Base-by-base conservation (phyloP, 371 early-diverging fungal genomes). In the Mortierella sp. region DNA sequence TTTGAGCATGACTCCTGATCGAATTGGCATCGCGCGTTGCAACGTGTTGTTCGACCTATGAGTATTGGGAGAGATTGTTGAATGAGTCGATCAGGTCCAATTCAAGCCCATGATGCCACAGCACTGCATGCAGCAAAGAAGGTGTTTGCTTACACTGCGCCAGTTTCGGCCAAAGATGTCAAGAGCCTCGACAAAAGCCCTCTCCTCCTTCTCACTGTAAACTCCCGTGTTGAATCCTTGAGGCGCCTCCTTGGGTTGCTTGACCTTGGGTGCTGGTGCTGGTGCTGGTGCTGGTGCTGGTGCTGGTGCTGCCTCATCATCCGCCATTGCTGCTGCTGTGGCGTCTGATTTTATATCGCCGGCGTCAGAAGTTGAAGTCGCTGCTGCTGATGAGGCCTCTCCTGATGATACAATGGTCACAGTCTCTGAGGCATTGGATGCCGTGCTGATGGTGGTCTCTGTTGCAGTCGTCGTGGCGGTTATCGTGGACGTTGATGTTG, bases 1-100 rank as follows among this genome's bases (percentile, higher is more conserved):
- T 97, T 88, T 97, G 97, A 53, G 97, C 97, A 83, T 96, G 97
- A 76, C 96, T 95, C 78, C 96, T 90, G 72, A 97, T 94, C 8
- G 96, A 95, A 77, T 95, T 94, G 48, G 94, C 79, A 79, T 96
- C 95, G 72, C 97, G 90, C 4, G 96, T 97, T 40, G 83, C 91
- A 44, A 97, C 93, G 71, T 94, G 93, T 40, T 90, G 89, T 43
- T 92, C 90, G 51, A 97, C 88, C 94, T 95, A 87, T 37, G 24
- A 57, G 28, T n/a, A 24, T 43, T 2, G 0, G 34, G 28, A 9
- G 28, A 34, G 28, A n/a, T n/a, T 31, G 19, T 37, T 40, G 40
- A 40, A 75, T 51, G 11, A 51, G n/a, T 34, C 1, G 31, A 31
- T 48, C 44, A 16, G 14, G 61, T 16, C 11, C 37, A 28, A 76